These are phyloP conservation scores for Ceratocystis albifundus DNA, from an alignment of 2,329 filamentous ascomycete species.

Conservation along the genomic window DNA sequence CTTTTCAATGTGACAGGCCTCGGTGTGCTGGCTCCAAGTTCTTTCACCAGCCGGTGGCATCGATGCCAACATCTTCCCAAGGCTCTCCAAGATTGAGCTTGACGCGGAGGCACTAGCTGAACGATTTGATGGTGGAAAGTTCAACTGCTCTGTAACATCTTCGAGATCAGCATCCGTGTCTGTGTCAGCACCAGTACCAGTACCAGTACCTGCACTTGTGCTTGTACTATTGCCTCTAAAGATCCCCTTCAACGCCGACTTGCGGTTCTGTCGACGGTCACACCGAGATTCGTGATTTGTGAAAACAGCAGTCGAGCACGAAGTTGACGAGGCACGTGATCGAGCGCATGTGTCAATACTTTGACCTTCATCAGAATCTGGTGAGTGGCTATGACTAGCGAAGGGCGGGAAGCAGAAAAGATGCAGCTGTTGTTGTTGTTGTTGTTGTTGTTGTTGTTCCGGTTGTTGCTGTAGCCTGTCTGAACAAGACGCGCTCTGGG, in stretches of 20 bases:
- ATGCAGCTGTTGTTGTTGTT: background rate
- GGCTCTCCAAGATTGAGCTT: background rate
- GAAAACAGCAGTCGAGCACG: background rate
- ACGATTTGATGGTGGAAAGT: background rate
- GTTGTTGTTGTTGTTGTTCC: background rate
- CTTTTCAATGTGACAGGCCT: slow-evolving; percentile 2
- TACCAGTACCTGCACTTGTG: background rate
- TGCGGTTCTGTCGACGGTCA: background rate
- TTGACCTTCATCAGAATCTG: background rate
- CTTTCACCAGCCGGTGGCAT: background rate
- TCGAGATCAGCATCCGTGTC: background rate
- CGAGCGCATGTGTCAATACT: background rate
- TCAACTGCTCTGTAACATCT: background rate
- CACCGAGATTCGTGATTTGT: background rate
- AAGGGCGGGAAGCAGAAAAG: background rate
- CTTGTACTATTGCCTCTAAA: background rate
- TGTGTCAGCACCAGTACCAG: background rate
- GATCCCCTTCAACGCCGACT: background rate
- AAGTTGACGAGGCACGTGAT: background rate
- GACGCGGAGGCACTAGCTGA: background rate
- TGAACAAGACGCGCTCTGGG: background rate
- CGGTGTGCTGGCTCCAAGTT: slow-evolving; percentile 7
- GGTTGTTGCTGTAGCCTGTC: background rate
- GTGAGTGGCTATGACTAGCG: background rate
- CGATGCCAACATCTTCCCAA: background rate